Evolutionary conservation across 768 basidiomycete species (phyloP), one percentile per base, ranked within the genome.

Genomic region (Calocybe gangraenosa): DNA sequence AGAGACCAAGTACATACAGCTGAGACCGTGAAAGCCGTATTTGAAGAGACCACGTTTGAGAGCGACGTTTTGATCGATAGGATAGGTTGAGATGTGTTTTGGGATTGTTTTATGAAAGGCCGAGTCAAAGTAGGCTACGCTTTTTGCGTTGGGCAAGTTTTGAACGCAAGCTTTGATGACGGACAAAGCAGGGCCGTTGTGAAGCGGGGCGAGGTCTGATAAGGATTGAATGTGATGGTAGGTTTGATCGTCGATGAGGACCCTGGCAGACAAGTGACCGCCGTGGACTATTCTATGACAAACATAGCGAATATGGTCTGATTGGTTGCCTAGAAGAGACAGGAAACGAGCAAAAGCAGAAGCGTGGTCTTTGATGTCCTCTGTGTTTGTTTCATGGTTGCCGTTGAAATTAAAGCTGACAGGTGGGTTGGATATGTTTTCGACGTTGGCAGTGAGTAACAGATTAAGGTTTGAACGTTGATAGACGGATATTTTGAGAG

Each of bases 21-120:
- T 84, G 54, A 92, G 59, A 2, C 93, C 93, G 56, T 96, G 93
- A 63, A 93, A 93, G 14, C 93, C 93, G 57, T 94, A 95, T 63
- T 92, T 93, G 59, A 80, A 81, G 36, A 95, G 70, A 0, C 87
- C 85, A 36, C 81, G 79, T 35, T 77, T 65, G 31, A 69, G 68
- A 0, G 86, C 79, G 35, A 85, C 65, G 7, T 66, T 58, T 53
- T 77, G 84, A 50, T 84, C 67, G 42, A 95, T 83, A 0, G 91
- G 80, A 58, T 92, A 94, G 41, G 79, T 85, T 31, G 85, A 77
- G 43, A 93, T 80, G 56, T 92, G 83, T 3, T 65, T 54, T 0
- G 90, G 89, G 13, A 97, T 76, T 8, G 86, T 74, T 37, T 73
- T 73, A 63, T 95, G 89, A 65, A 92, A 92, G 3, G 87, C 75